Base-by-base conservation (phyloP, 441 rosid genomes). In the Melastoma candidum region DNA sequence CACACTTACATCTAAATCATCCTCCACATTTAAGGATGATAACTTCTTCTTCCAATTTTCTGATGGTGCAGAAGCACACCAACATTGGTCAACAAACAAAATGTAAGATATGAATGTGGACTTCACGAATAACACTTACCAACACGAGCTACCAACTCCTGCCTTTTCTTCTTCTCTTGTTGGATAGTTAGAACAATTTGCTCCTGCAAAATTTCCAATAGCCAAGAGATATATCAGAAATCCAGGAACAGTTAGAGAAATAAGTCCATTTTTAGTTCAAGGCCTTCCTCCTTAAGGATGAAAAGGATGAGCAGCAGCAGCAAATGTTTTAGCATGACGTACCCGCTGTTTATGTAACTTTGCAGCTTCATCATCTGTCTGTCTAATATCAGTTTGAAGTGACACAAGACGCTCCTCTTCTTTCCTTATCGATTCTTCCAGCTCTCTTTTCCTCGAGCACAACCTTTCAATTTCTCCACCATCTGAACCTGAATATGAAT, bases 321-420 rank as follows among this genome's bases (percentile, higher is more conserved):
- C 8, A 4, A 32, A 17, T 53, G 1, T 45, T 46, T 54, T 47
- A 1, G 22, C 14, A 32, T 74, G 36, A 29, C 36, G 5, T 7
- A 85, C 95, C 82, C 95, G 77, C 66, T 79, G 71, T 66, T 72
- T 93, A 13, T 76, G 79, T 63, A 84, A 78, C 53, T 74, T 73
- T 48, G 97, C 85, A 61, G 74, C 86, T 72, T 72, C 85, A 53
- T 82, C 85, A 68, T 93, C 98, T 53, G 84, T 54, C 26, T 51
- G 72, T 60, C 82, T 79, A 61, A 74, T 81, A 73, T 88, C 92
- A 49, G 50, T 65, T 68, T 66, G 80, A 22, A 85, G 60, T 61
- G 55, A 60, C 72, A 75, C 81, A 44, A 59, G 36, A 58, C 60
- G 65, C 54, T 80, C 85, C 61, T 84, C 93, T 10, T 78, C 6